Percentiles rank a stretch among this genome's conserved stretches.
phyloP scores from a whole-genome alignment of 2,329 filamentous ascomycete species.

The Chaetomiaceae sp. region DNA sequence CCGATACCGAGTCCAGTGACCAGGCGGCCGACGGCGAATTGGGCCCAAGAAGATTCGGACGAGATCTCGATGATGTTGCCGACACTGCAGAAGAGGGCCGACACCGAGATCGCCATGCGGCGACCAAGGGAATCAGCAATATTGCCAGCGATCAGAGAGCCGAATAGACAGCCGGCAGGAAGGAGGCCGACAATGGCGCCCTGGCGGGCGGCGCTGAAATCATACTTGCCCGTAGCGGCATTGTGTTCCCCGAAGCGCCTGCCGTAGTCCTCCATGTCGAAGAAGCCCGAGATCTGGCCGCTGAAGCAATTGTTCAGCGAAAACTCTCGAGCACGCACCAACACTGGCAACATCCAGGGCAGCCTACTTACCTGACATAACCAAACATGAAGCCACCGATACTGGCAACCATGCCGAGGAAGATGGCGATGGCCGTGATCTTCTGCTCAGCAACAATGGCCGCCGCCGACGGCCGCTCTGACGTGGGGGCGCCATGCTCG shows the following conservation, averaged over 20 bases:
- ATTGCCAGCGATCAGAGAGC: slow-evolving; percentile 56
- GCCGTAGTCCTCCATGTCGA: slow-evolving; percentile 55
- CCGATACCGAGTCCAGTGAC: slow-evolving; percentile 65
- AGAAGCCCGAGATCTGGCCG: slow-evolving; percentile 59
- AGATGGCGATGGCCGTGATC: slow-evolving; percentile 29
- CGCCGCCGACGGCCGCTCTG: slow-evolving; percentile 2
- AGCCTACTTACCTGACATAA: slow-evolving; percentile 44
- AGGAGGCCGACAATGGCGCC: slow-evolving; percentile 62
- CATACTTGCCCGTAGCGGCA: slow-evolving; percentile 34
- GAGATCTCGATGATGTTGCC: slow-evolving; percentile 67
- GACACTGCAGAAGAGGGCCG: slow-evolving; percentile 56
- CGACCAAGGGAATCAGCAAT: slow-evolving; percentile 63
- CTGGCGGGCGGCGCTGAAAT: slow-evolving; percentile 56
- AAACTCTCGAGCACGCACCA: background rate
- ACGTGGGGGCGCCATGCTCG: background rate
- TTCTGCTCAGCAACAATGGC: slow-evolving; percentile 19
- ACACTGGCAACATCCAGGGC: background rate
- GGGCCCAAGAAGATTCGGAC: slow-evolving; percentile 53
- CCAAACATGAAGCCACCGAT: slow-evolving; percentile 57
- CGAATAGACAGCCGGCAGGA: slow-evolving; percentile 56
- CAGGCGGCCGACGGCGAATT: slow-evolving; percentile 61
- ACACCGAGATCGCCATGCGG: slow-evolving; percentile 57
- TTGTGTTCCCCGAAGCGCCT: slow-evolving; percentile 48
- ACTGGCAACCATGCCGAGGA: slow-evolving; percentile 49
- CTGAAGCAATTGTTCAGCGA: slow-evolving; percentile 30